Evolutionary conservation across 495 filamentous ascomycete genomes (phyloP).

Genomic region (Xylaria castorea): DNA sequence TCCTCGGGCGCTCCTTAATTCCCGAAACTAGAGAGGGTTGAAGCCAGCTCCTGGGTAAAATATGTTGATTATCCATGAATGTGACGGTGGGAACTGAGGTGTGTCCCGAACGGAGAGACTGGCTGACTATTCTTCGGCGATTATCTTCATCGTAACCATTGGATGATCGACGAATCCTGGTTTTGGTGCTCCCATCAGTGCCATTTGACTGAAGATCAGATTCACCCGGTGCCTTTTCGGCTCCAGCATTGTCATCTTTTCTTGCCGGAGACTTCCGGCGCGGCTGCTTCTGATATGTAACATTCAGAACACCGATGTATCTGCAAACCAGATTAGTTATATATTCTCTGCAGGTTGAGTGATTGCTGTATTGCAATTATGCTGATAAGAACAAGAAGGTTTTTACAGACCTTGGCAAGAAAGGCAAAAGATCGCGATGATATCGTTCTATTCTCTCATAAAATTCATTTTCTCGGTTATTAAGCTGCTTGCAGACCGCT

Average conservation of each 20-base stretch:
- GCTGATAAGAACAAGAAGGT: constrained; percentile 16
- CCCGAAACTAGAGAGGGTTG: constrained; percentile 43
- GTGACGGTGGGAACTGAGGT: constrained; percentile 84
- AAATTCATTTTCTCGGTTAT: constrained; percentile 96
- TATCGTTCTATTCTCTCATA: constrained; percentile 93
- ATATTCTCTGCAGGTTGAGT: not conserved
- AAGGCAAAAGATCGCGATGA: constrained; percentile 87
- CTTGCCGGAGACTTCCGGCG: constrained; percentile 67
- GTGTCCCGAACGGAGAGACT: constrained; percentile 62
- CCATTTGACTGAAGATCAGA: constrained; percentile 34
- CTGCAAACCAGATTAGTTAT: constrained; percentile 52
- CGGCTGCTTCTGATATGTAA: constrained; percentile 87
- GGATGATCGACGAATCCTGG: constrained; percentile 16
- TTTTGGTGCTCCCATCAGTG: constrained; percentile 28
- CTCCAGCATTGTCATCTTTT: constrained; percentile 47
- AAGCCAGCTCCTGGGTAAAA: constrained; percentile 83
- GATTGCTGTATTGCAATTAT: constrained; percentile 11
- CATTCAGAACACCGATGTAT: constrained; percentile 97
- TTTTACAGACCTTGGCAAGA: constrained; percentile 83
- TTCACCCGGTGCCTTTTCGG: constrained; percentile 36
- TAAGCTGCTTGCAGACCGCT: constrained; percentile 97
- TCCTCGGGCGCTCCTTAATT: constrained; percentile 41
- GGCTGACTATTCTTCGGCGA: constrained; percentile 76
- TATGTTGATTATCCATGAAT: constrained; percentile 94
- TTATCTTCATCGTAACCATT: constrained; percentile 37